Percentiles rank a stretch among this genome's conserved stretches.
phyloP scores from a whole-genome alignment of 1,284 basidiomycete species.

The Microbotryomycetes sp. region DNA sequence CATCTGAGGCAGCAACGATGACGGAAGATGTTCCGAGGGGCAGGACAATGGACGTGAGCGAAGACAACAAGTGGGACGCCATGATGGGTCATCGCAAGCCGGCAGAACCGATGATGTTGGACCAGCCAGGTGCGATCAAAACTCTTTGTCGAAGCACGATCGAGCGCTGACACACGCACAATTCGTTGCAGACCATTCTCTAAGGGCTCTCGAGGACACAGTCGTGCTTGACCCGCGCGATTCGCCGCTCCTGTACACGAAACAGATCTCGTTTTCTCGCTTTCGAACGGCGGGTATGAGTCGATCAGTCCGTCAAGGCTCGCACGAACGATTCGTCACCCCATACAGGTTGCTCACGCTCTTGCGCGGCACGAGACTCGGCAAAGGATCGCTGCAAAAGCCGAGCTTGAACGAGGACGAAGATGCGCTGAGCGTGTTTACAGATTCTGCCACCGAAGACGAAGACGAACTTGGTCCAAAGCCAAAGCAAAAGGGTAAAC shows the following conservation, averaged over 20 bases:
- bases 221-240: slow-evolving; percentile 4
- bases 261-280: slow-evolving; percentile 79
- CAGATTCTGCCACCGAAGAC: slow-evolving; percentile 1
- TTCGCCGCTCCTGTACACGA: slow-evolving; percentile 48
- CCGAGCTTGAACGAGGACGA: slow-evolving; percentile 9
- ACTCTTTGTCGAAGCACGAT: too few relatives aligned
- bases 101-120: neutral
- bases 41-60: neutral
- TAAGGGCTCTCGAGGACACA: neutral
- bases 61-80: neutral
- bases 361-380: slow-evolving; percentile 29
- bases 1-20: neutral
- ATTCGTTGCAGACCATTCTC: neutral
- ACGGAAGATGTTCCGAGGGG: neutral
- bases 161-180: too few relatives aligned
- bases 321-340: slow-evolving; percentile 85
- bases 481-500: slow-evolving; percentile 65
- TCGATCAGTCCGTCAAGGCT: slow-evolving; percentile 80
- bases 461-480: slow-evolving; percentile 14
- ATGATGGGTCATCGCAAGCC: neutral
- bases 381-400: slow-evolving; percentile 4
- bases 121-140: neutral
- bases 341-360: slow-evolving; percentile 58
- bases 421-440: neutral
- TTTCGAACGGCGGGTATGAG: slow-evolving; percentile 93